Base-by-base conservation (phyloP, 805 yeast species). In the Schizosaccharomyces osmophilus region DNA sequence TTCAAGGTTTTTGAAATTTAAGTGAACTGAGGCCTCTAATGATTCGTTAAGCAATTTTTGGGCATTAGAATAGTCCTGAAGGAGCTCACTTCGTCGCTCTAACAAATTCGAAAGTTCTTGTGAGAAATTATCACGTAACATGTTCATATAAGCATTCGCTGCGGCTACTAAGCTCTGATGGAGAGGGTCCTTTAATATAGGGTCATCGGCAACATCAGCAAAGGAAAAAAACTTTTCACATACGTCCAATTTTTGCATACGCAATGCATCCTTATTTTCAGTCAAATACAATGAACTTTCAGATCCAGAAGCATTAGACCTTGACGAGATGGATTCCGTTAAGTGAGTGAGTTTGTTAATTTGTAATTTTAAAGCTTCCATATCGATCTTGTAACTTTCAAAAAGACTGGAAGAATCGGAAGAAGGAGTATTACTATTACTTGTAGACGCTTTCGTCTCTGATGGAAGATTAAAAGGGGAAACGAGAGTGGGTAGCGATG, bases 31-130 rank as follows among this genome's bases (percentile, higher is more conserved):
- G 61, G 73, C 75, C 22, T 68, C 72, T 17, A 66, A 63, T 13
- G 70, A 66, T 51, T 62, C 63, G 45, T 67, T 68, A 19, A 69
- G 65, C 45, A 64, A 60, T 41, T 64, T 63, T 55, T 65, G 62
- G 17, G 72, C 67, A 45, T 67, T 64, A 24, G 62, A 60, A 55
- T 67, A 67, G 55, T 72, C 74, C 41, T 62, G 69, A n/a, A 62
- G 32, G 59, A 73, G 66, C 17, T 63, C 64, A 59, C 67, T 71
- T 26, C 69, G 63, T 61, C 68, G 66, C 19, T 63, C 63, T 22
- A 67, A 62, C 54, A 78, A 66, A 3, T 65, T 67, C 5, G 68
- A 65, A 32, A 82, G 71, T 61, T 82, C 48, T 22, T 31, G 26
- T 9, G 15, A 39, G 11, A 15, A 57, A 22, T 22, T 36, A n/a